Conservation (phyloP, 352 stramenopile genomes). For the Phytopythium oedochilum region DNA sequence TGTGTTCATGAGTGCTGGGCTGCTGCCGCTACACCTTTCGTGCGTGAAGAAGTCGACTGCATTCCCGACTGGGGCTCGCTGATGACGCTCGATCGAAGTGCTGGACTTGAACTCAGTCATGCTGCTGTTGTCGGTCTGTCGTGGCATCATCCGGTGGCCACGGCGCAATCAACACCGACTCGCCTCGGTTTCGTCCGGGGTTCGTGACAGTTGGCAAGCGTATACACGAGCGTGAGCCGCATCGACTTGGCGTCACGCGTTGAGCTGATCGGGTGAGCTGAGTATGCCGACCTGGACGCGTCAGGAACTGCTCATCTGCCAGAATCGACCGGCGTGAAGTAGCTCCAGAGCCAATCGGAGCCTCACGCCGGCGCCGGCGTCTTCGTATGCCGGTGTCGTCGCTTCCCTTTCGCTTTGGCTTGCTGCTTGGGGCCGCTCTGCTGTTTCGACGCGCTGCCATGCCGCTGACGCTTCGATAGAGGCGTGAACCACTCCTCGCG, state of each 20-base stretch:
- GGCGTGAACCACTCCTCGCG: not conserved
- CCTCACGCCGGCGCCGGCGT: not conserved
- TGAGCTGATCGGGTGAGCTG: not conserved
- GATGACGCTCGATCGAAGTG: not conserved
- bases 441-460: not conserved
- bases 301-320: no score
- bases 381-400: not conserved
- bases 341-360: no score
- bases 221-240: no score
- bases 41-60: no score
- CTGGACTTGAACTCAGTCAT: no score
- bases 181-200: no score
- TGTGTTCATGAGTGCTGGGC: no score
- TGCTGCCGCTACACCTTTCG: no score
- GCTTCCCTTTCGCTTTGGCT: not conserved
- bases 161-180: not conserved
- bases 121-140: no score
- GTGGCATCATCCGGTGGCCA: not conserved
- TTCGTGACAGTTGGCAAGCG: no score
- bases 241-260: no score
- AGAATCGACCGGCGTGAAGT: no score
- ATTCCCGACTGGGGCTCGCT: not conserved
- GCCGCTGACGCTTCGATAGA: not conserved
- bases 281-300: not conserved
- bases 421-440: not conserved